Evolutionary conservation across 2,329 filamentous ascomycete genomes (phyloP).

Genomic region (Ambrosiella xylebori): DNA sequence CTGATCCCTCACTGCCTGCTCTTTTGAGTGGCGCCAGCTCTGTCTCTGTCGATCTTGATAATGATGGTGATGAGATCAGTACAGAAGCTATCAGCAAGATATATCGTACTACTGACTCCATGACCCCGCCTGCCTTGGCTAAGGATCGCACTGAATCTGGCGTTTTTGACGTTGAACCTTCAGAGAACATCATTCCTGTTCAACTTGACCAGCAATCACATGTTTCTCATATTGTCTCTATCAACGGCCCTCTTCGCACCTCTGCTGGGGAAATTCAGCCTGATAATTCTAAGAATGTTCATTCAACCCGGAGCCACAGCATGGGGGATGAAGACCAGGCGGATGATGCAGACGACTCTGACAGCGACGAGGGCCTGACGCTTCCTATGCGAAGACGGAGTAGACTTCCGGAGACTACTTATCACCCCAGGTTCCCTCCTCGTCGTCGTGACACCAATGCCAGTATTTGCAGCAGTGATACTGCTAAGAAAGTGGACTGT

Average conservation of each 20-base stretch:
- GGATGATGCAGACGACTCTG: constrained; percentile 13
- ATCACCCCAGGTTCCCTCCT: constrained; percentile 6
- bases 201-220: constrained; percentile 15
- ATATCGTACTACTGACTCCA: constrained; percentile 35
- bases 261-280: background rate
- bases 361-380: constrained; percentile 14
- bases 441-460: constrained; percentile 13
- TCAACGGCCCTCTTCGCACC: background rate
- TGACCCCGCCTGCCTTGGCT: constrained; percentile 33
- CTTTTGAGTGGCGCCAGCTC: constrained; percentile 47
- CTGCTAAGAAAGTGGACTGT: constrained; percentile 13
- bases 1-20: constrained; percentile 46
- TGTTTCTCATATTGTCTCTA: constrained; percentile 1
- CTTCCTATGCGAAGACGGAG: constrained; percentile 12
- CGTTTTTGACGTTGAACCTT: constrained; percentile 18
- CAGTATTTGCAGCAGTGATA: constrained; percentile 13
- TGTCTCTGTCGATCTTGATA: constrained; percentile 42
- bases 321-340: constrained; percentile 6
- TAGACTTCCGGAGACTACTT: constrained; percentile 2
- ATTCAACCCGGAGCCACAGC: background rate
- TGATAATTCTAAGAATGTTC: background rate
- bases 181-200: constrained; percentile 17
- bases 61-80: constrained; percentile 34
- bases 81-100: constrained; percentile 31
- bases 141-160: constrained; percentile 24